These are phyloP conservation scores for Penicillium sp. DNA, from an alignment of 2,329 filamentous ascomycete species.

Conservation along the genomic window DNA sequence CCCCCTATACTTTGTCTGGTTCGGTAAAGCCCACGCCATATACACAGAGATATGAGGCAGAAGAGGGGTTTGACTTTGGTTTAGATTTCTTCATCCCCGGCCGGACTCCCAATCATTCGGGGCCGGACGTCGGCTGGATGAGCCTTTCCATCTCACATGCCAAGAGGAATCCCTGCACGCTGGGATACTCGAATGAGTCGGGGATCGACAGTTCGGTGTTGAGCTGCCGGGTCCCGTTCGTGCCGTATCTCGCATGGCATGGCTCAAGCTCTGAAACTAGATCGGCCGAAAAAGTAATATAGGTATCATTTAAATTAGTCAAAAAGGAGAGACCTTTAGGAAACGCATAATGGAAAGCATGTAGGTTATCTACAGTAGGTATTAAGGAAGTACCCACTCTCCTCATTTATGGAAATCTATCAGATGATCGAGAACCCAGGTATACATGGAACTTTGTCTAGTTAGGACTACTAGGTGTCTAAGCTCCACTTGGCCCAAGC, in stretches of 20 bases:
- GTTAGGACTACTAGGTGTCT: background rate
- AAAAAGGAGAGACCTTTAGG: background rate
- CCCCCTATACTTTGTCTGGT: background rate
- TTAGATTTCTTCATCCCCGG: slow-evolving; percentile 3
- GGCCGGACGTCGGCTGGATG: slow-evolving; percentile 18
- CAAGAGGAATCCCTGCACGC: slow-evolving; percentile 20
- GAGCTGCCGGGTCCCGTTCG: slow-evolving; percentile 17
- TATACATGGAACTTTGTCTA: background rate
- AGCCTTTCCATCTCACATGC: slow-evolving; percentile 20
- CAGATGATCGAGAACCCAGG: slow-evolving; percentile 1
- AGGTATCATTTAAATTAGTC: background rate
- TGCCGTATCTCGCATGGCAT: slow-evolving; percentile 22
- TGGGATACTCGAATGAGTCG: slow-evolving; percentile 3
- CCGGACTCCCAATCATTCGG: slow-evolving; percentile 23
- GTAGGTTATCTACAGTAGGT: too few species aligned
- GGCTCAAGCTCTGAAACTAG: slow-evolving; percentile 11
- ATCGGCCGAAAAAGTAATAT: slow-evolving; percentile 1
- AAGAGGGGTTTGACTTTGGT: background rate
- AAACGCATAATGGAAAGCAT: too few species aligned
- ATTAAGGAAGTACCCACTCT: background rate
- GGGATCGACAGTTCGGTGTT: slow-evolving; percentile 15
- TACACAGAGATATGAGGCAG: background rate
- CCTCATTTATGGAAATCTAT: background rate
- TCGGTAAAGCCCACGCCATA: background rate
- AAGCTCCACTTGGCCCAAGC: slow-evolving; percentile 21